These are phyloP conservation scores for Beverwykella pulmonaria DNA, from an alignment of 495 filamentous ascomycete species.

Conservation along the genomic window DNA sequence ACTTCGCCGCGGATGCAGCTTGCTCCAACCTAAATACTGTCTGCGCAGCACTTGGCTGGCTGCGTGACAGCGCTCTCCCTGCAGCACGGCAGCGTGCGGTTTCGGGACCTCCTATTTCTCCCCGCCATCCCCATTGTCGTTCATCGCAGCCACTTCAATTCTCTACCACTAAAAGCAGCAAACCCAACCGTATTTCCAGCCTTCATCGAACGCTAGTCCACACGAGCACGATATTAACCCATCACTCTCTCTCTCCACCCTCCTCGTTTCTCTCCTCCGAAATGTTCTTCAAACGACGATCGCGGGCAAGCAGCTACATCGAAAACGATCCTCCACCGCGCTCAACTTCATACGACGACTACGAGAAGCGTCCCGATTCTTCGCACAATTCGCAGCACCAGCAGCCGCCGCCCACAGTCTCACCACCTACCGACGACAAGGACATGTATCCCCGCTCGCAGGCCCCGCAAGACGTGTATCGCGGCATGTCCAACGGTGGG, in stretches of 20 bases:
- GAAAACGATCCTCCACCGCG: constrained; percentile 33
- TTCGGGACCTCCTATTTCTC: not conserved
- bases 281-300: constrained; percentile 41
- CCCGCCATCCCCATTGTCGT: constrained; percentile 12
- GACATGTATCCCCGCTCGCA: constrained; percentile 37
- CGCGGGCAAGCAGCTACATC: constrained; percentile 37
- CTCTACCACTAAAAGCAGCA: constrained; percentile 2
- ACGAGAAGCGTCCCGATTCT: constrained; percentile 35
- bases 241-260: not conserved
- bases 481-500: constrained; percentile 14
- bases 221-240: constrained; percentile 9
- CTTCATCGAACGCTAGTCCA: constrained; percentile 1
- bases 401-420: not conserved
- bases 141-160: constrained; percentile 7
- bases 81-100: not conserved
- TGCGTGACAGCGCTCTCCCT: not conserved
- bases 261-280: constrained; percentile 17
- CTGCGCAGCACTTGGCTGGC: not conserved
- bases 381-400: constrained; percentile 23
- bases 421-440: constrained; percentile 25
- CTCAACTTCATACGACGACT: constrained; percentile 34
- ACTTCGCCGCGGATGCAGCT: not conserved
- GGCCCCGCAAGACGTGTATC: constrained; percentile 29
- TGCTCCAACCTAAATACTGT: not conserved
- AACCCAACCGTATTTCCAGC: constrained; percentile 2